Conservation (phyloP, 176 grass and related monocot species). For the Juncus effusus region DNA sequence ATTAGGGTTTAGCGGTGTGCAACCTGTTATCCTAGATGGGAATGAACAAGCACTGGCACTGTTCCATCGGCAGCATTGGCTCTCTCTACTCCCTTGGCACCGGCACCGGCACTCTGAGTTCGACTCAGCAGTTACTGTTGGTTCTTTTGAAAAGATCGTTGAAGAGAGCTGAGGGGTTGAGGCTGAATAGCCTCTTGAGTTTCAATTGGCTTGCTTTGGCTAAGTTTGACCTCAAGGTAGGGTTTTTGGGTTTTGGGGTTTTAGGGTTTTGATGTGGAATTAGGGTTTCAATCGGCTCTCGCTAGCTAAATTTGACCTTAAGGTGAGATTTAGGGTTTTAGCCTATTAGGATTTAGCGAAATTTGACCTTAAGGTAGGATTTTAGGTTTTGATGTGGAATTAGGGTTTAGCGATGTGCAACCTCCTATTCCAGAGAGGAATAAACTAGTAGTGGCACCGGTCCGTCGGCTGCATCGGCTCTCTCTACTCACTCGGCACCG, state of each 20-base stretch:
- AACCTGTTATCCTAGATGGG: conserved; percentile 90
- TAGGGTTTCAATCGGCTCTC: conserved; percentile 71
- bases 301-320: conserved; percentile 87
- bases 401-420: conserved; percentile 60
- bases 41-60: conserved; percentile 17
- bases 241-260: no score
- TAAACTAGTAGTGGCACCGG: conserved; percentile 17
- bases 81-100: conserved; percentile 76
- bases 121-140: conserved; percentile 78
- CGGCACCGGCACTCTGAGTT: conserved; percentile 73
- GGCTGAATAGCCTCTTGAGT: conserved; percentile 62
- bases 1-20: conserved; percentile 48
- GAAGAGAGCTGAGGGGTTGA: conserved; percentile 83
- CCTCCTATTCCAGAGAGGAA: conserved; percentile 79
- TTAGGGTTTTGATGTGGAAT: no score
- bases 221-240: conserved; percentile 94
- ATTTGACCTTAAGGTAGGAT: no score
- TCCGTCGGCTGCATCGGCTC: conserved; percentile 67
- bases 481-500: conserved; percentile 69
- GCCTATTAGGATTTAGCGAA: no score
- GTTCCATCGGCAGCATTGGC: conserved; percentile 56
- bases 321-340: conserved; percentile 41
- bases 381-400: no score
- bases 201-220: conserved; percentile 75
- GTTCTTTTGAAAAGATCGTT: conserved; percentile 88